A percentile compares a stretch with the other conserved stretches of the same genome.
Evolutionary conservation across 176 grass and related monocot species (phyloP).

Genomic region (Chloris gayana): DNA sequence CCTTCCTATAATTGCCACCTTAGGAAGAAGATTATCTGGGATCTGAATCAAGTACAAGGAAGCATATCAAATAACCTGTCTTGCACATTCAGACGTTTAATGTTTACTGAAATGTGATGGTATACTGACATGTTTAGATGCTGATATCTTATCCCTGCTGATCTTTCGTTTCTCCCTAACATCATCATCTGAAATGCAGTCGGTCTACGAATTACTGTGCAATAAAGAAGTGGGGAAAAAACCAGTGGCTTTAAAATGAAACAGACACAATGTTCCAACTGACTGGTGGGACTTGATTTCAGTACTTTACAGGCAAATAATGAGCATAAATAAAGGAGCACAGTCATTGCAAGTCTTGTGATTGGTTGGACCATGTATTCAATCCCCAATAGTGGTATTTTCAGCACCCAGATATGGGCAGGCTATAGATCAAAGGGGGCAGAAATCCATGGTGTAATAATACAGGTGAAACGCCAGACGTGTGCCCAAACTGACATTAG

Average conservation of each 20-base stretch:
- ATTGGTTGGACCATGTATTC: too few species aligned
- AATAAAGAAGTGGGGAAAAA: neutral
- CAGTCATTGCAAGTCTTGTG: too few species aligned
- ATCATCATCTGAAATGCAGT: constrained; percentile 71
- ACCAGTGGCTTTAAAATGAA: constrained; percentile 4
- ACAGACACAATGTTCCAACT: neutral
- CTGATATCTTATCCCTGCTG: constrained; percentile 49
- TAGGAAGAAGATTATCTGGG: constrained; percentile 83
- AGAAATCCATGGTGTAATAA: too few species aligned
- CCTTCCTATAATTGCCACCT: constrained; percentile 81
- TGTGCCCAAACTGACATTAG: too few species aligned
- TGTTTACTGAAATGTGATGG: constrained; percentile 4
- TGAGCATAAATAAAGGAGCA: too few species aligned
- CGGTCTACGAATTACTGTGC: constrained; percentile 14
- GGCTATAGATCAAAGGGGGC: too few species aligned
- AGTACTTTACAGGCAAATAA: neutral
- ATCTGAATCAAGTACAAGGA: constrained; percentile 51
- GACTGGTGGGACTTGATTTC: neutral
- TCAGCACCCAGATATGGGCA: too few species aligned
- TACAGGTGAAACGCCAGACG: too few species aligned
- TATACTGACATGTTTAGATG: constrained; percentile 74
- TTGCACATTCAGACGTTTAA: neutral
- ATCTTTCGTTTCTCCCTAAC: constrained; percentile 50
- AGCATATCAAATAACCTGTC: constrained; percentile 1
- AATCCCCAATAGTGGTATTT: too few species aligned